Conservation (phyloP, 306 rosid genomes). For the Abrus pulchellus region DNA sequence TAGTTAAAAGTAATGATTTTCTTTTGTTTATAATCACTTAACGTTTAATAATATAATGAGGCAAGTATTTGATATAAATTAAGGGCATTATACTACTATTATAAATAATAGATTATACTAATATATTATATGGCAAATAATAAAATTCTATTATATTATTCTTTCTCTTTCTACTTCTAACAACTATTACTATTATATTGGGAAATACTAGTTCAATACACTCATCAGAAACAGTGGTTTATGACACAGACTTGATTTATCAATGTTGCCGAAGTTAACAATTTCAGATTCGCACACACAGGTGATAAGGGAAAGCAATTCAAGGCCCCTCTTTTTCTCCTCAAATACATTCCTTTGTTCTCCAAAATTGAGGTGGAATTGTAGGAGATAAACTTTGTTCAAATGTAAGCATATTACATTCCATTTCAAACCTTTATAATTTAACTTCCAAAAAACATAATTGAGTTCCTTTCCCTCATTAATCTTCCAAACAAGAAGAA, state of each 20-base stretch:
- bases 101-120: too few relatives aligned
- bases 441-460: neutral
- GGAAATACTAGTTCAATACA: neutral
- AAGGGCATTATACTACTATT: too few relatives aligned
- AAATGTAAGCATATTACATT: neutral
- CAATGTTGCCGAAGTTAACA: neutral
- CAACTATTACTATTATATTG: neutral
- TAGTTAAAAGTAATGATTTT: too few relatives aligned
- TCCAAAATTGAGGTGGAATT: neutral
- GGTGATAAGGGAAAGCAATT: neutral
- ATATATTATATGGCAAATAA: too few relatives aligned
- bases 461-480: neutral
- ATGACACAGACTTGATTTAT: neutral
- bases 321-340: neutral
- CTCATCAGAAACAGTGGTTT: neutral
- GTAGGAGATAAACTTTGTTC: neutral
- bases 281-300: neutral
- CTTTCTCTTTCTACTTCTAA: too few relatives aligned
- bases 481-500: conserved; percentile 10
- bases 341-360: neutral
- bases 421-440: neutral
- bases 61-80: too few relatives aligned
- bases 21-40: too few relatives aligned
- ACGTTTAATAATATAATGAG: too few relatives aligned
- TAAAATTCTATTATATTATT: too few relatives aligned